Evolutionary conservation across 345 rosid species (phyloP).

Genomic region (Eutrema yunnanense): DNA sequence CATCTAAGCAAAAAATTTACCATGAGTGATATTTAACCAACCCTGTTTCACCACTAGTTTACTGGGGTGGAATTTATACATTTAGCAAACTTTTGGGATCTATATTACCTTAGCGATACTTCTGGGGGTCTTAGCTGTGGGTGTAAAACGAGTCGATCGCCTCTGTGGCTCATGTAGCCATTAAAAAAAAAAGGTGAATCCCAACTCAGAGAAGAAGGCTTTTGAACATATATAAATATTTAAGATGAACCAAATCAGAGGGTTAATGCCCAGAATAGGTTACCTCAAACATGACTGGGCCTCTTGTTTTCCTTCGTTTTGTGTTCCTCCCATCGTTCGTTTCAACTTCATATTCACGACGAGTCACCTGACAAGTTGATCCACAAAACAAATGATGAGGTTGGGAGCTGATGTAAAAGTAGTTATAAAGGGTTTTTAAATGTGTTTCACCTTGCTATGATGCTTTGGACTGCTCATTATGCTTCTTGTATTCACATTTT

Average conservation of each 20-base stretch:
- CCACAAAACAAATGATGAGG: neutral
- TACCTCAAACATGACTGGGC: conserved; percentile 79
- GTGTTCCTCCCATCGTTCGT: conserved; percentile 53
- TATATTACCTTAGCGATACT: conserved; percentile 45
- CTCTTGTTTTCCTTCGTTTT: conserved; percentile 61
- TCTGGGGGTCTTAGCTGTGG: conserved; percentile 46
- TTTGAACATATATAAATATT: neutral
- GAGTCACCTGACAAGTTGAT: conserved; percentile 50
- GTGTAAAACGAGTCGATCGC: conserved; percentile 43
- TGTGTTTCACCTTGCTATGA: conserved; percentile 53
- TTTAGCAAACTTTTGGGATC: neutral
- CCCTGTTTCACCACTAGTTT: no score
- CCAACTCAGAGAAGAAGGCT: neutral
- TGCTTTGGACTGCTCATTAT: conserved; percentile 51
- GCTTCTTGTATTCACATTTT: conserved; percentile 43
- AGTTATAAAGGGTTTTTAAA: neutral
- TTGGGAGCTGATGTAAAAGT: neutral
- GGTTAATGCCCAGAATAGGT: neutral
- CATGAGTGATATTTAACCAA: no score
- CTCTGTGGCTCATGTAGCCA: conserved; percentile 58
- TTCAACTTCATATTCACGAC: conserved; percentile 72
- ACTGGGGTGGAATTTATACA: no score
- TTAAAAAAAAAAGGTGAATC: neutral
- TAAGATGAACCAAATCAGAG: neutral
- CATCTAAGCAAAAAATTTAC: neutral